Base-by-base conservation (phyloP, 208 protist species). In the Wallacemonas collosoma region DNA sequence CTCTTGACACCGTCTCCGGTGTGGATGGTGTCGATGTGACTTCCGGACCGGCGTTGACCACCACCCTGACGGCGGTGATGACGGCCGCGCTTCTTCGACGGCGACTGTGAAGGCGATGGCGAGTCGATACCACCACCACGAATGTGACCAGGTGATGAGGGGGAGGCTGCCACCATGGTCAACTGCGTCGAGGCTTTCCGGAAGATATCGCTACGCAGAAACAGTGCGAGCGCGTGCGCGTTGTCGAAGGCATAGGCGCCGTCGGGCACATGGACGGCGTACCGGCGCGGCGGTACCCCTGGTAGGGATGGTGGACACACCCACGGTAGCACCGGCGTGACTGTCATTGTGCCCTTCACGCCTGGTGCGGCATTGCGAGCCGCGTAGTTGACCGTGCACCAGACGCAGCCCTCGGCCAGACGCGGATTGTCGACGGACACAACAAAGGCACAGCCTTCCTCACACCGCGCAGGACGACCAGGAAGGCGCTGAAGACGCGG, bases 391-490 rank as follows among this genome's bases (percentile, higher is more conserved):
- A 96, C 82, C 54, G 81, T 83, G 69, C 86, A 93, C 91, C 91
- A 96, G 43, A 94, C 91, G 14, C 82, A 86, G 41, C 60, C 57
- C 75, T 79, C 65, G 56, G 83, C 76, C 50, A 90, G 73, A 4
- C 88, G 79, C 5, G 87, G 87, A 63, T 96, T 96, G 6, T 81
- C 56, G 12, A 94, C 79, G 3, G 85, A 85, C 57, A 91, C 90
- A 67, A 87, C 39, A 78, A 91, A 94, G 47, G 64, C 58, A 40
- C 81, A 74, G 14, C 91, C 88, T 65, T 93, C 91, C 53, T 86
- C 86, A 63, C 88, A 96, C 26, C 68, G 72, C 9, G 73, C 75
- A 1, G 45, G 65, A 6, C 75, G 68, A 53, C 62, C 38, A 5
- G 67, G 35, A 17, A 11, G 69, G 45, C 65, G 43, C 26, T 7